These are phyloP conservation scores for Aspergillus quadricinctus DNA, from an alignment of 2,329 filamentous ascomycete species.

Conservation along the genomic window DNA sequence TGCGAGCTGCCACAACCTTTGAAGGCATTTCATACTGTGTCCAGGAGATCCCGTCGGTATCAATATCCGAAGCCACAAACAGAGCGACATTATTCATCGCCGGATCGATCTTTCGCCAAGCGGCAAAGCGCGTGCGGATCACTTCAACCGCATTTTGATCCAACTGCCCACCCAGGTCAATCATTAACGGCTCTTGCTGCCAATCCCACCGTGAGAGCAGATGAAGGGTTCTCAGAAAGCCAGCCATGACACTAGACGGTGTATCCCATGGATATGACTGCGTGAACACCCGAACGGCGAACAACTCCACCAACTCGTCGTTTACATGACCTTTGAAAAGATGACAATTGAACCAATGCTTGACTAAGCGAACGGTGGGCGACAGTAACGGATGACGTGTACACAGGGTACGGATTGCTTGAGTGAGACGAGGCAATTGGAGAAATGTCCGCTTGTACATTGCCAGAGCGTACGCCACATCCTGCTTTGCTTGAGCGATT, in stretches of 20 bases:
- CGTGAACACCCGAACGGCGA: constrained; percentile 73
- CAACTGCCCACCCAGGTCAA: constrained; percentile 67
- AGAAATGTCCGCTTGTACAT: constrained; percentile 67
- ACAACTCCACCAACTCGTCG: constrained; percentile 78
- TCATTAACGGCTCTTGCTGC: constrained; percentile 73
- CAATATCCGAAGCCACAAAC: constrained; percentile 75
- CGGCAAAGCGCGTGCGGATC: constrained; percentile 69
- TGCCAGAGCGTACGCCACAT: constrained; percentile 65
- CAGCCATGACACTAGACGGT: constrained; percentile 72
- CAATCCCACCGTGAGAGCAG: constrained; percentile 90
- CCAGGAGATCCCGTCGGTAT: constrained; percentile 74
- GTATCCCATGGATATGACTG: constrained; percentile 74
- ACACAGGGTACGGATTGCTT: constrained; percentile 73
- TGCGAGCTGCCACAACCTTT: constrained; percentile 76
- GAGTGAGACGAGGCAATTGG: constrained; percentile 71
- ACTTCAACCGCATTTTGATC: constrained; percentile 56
- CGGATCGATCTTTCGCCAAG: constrained; percentile 84
- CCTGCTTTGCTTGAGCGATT: constrained; percentile 62
- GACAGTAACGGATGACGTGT: constrained; percentile 77
- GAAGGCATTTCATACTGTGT: constrained; percentile 66
- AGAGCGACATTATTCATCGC: constrained; percentile 78
- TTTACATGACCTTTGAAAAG: constrained; percentile 71
- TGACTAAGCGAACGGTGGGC: constrained; percentile 75
- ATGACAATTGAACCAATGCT: constrained; percentile 85
- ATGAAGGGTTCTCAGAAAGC: constrained; percentile 74